phyloP scores from a whole-genome alignment of 192 early-diverging fungal species.

The Coemansia sp. region DNA sequence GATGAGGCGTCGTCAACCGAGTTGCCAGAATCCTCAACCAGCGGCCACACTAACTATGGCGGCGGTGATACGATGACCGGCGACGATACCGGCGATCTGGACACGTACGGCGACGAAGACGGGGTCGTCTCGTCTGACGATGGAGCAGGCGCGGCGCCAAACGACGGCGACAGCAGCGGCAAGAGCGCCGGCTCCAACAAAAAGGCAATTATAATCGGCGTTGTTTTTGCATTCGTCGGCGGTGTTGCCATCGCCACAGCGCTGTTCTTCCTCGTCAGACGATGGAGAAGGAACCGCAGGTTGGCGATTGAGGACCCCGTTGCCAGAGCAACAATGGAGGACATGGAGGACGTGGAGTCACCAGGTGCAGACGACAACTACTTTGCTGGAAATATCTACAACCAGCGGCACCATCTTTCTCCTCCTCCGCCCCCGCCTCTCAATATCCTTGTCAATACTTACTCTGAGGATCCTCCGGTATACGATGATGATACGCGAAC shows the following conservation, averaged over 20 bases:
- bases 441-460: not conserved
- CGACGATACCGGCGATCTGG: not conserved
- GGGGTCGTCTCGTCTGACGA: not conserved
- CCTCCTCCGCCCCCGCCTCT: not conserved
- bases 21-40: not conserved
- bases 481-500: not conserved
- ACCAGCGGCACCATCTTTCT: not conserved
- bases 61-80: no score
- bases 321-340: not conserved
- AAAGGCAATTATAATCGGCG: conserved; percentile 6
- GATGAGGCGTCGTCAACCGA: not conserved
- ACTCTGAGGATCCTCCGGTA: not conserved
- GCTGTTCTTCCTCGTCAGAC: conserved; percentile 1
- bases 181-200: not conserved
- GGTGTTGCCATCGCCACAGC: not conserved
- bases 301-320: not conserved
- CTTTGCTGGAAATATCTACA: not conserved
- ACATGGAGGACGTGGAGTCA: not conserved
- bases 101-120: no score
- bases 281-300: not conserved
- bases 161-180: not conserved
- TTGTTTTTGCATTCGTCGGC: not conserved
- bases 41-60: not conserved
- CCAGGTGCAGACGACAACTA: no score
- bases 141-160: not conserved